Conservation (phyloP, 2,329 filamentous ascomycete genomes). For the Alternaria brassicicola region DNA sequence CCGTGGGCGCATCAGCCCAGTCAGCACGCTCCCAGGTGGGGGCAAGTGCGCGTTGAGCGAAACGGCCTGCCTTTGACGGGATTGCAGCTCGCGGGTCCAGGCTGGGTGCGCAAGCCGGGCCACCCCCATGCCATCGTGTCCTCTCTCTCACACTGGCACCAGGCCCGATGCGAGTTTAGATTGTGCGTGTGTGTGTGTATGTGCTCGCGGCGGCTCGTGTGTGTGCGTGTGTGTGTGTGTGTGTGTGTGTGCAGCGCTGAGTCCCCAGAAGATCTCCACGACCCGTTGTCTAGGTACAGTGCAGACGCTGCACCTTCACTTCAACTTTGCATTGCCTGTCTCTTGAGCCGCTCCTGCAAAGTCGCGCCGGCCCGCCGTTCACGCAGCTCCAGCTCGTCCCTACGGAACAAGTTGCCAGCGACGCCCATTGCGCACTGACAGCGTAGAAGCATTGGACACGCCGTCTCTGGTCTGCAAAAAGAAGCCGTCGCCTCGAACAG, state of each 20-base stretch:
- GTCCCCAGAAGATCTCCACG: conserved; percentile 46
- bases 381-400: conserved; percentile 35
- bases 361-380: conserved; percentile 47
- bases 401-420: conserved; percentile 29
- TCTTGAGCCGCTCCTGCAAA: conserved; percentile 36
- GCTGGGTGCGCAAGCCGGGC: conserved; percentile 36
- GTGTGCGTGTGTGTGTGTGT: no score
- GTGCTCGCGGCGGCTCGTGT: conserved; percentile 43
- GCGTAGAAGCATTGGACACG: conserved; percentile 32
- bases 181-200: no score
- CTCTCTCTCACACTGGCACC: conserved; percentile 36
- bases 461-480: conserved; percentile 33
- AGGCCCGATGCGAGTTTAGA: conserved; percentile 46
- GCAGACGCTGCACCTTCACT: conserved; percentile 25
- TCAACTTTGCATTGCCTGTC: conserved; percentile 21
- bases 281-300: conserved; percentile 40
- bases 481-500: conserved; percentile 33
- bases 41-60: conserved; percentile 39
- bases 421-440: conserved; percentile 36
- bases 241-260: conserved; percentile 33
- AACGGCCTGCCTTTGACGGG: conserved; percentile 30
- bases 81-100: conserved; percentile 33
- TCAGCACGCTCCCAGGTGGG: conserved; percentile 35
- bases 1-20: conserved; percentile 41
- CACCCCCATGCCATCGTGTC: conserved; percentile 34